Evolutionary conservation across 176 grass and related monocot genomes (phyloP).

Genomic region (Eragrostis nindensis): DNA sequence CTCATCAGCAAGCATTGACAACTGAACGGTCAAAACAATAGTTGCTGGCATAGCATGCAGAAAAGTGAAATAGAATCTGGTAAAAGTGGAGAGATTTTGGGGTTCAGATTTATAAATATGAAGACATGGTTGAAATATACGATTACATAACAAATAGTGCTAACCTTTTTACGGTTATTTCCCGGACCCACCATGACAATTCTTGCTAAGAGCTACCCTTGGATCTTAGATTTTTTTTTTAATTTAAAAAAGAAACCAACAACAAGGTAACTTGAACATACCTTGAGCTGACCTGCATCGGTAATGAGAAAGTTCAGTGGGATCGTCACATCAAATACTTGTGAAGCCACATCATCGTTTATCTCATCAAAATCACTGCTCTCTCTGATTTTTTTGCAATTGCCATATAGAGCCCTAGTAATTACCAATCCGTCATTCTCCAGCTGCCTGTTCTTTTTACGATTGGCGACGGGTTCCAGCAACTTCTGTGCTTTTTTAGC

Average conservation of each 20-base stretch:
- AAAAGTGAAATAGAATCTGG: background rate
- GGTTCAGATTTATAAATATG: background rate
- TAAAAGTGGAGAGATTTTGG: background rate
- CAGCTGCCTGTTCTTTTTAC: slow-evolving; percentile 84
- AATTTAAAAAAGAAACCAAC: slow-evolving; percentile 13
- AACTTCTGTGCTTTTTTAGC: slow-evolving; percentile 84
- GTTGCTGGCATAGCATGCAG: slow-evolving; percentile 20
- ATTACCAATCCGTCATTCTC: slow-evolving; percentile 85
- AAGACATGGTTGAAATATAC: background rate
- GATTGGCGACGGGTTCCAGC: slow-evolving; percentile 82
- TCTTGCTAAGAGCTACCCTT: slow-evolving; percentile 7
- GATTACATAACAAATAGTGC: background rate
- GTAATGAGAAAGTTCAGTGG: slow-evolving; percentile 92
- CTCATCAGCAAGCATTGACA: slow-evolving; percentile 10
- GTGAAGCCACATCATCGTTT: slow-evolving; percentile 72
- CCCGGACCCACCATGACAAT: background rate
- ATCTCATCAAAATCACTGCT: slow-evolving; percentile 53
- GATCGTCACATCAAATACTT: slow-evolving; percentile 86
- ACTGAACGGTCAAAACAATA: background rate
- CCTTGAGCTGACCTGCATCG: slow-evolving; percentile 89
- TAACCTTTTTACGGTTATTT: slow-evolving; percentile 24
- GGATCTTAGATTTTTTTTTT: slow-evolving; percentile 29
- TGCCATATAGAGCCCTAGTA: slow-evolving; percentile 84
- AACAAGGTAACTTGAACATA: slow-evolving; percentile 45
- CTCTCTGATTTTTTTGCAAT: slow-evolving; percentile 47